Evolutionary conservation across 106 monocot species (phyloP).

Genomic region (Agapanthus africanus): DNA sequence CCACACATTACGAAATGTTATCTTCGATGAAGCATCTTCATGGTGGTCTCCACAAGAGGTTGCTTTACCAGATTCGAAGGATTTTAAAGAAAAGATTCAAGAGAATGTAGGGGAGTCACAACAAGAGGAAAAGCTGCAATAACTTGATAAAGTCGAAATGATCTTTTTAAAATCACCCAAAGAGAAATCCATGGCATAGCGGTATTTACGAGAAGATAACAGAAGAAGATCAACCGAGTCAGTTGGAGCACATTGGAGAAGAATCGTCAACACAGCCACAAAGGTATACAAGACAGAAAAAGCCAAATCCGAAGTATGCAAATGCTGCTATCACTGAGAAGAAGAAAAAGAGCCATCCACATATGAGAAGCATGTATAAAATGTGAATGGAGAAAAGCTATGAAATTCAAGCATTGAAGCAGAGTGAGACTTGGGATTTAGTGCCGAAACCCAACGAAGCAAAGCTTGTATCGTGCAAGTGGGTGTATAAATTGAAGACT

Average conservation of each 20-base stretch:
- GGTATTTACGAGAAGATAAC: neutral
- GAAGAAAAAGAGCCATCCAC: neutral
- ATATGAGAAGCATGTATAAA: neutral
- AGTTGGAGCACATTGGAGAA: neutral
- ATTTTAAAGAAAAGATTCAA: conserved; percentile 2
- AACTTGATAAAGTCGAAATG: neutral
- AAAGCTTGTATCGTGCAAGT: neutral
- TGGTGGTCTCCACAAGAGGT: neutral
- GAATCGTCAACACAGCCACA: neutral
- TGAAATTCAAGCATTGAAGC: neutral
- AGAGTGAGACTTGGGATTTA: neutral
- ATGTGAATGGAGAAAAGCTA: conserved; percentile 10
- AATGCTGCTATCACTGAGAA: neutral
- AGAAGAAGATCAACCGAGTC: neutral
- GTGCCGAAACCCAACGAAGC: neutral
- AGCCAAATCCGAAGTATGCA: neutral
- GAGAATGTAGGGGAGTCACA: too few species aligned
- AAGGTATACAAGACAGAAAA: neutral
- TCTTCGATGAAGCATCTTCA: conserved; percentile 2
- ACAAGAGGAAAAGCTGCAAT: neutral
- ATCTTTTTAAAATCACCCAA: neutral
- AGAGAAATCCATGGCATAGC: neutral
- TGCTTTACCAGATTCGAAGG: neutral
- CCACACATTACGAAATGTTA: conserved; percentile 3
- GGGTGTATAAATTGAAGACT: neutral